These are phyloP conservation scores for Eustoma russellianum DNA, from an alignment of 257 asterid genomes.

Conservation along the genomic window DNA sequence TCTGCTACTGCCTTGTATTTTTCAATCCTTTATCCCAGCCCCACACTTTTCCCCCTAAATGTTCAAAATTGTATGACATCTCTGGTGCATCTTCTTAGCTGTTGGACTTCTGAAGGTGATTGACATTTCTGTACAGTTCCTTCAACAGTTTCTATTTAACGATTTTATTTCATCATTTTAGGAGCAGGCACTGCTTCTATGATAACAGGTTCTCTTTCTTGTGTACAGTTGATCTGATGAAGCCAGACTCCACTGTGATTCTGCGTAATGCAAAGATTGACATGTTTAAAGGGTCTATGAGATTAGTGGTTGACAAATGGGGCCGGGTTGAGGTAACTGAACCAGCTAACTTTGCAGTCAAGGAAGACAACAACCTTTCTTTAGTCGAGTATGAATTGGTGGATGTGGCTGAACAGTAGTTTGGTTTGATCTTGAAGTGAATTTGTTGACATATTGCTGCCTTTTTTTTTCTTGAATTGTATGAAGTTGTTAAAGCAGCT, in stretches of 20 bases:
- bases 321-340: conserved; percentile 36
- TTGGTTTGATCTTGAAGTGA: neutral
- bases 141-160: no score
- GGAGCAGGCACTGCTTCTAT: no score
- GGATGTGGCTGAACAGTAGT: conserved; percentile 22
- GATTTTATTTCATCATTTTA: no score
- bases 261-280: conserved; percentile 37
- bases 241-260: conserved; percentile 23
- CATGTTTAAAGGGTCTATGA: conserved; percentile 38
- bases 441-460: neutral
- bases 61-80: no score
- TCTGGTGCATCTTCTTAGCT: no score
- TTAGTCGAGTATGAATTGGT: conserved; percentile 34
- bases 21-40: no score
- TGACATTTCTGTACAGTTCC: no score
- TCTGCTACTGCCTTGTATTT: no score
- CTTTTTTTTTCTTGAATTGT: conserved; percentile 4
- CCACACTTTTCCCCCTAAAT: no score
- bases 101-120: no score
- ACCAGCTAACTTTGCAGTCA: conserved; percentile 21
- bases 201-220: neutral
- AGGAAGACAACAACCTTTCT: conserved; percentile 33
- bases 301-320: conserved; percentile 42
- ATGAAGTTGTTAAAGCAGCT: conserved; percentile 1
- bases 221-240: conserved; percentile 31